Evolutionary conservation across 345 rosid species (phyloP).

Genomic region (Alliaria petiolata): DNA sequence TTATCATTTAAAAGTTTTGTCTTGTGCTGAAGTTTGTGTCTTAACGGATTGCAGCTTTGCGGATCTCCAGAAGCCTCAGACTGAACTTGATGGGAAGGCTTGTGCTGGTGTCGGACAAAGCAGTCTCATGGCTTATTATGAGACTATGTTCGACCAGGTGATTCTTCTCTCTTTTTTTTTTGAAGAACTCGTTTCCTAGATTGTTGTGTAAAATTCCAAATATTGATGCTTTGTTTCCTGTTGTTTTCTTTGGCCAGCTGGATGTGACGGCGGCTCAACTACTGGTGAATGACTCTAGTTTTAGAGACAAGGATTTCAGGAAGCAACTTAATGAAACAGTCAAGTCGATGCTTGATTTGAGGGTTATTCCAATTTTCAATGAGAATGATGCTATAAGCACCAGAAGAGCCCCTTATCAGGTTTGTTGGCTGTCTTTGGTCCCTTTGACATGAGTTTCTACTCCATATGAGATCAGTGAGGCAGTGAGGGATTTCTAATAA

Average conservation of each 20-base stretch:
- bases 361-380: slow-evolving; percentile 87
- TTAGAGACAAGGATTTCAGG: slow-evolving; percentile 75
- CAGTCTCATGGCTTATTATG: slow-evolving; percentile 94
- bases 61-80: slow-evolving; percentile 95
- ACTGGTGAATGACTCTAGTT: slow-evolving; percentile 88
- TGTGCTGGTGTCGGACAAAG: slow-evolving; percentile 99
- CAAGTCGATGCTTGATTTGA: slow-evolving; percentile 55
- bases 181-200: background rate
- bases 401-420: slow-evolving; percentile 98
- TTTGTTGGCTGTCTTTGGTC: slow-evolving; percentile 18
- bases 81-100: slow-evolving; percentile 92
- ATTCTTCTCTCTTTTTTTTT: background rate
- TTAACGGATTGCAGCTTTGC: slow-evolving; percentile 60
- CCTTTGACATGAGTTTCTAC: background rate
- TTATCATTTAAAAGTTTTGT: background rate
- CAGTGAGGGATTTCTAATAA: background rate
- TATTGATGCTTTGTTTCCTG: slow-evolving; percentile 2
- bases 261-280: slow-evolving; percentile 96
- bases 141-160: slow-evolving; percentile 82
- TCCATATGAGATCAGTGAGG: background rate
- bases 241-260: slow-evolving; percentile 49
- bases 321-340: slow-evolving; percentile 81
- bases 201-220: background rate
- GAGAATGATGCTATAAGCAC: slow-evolving; percentile 99
- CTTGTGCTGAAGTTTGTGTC: background rate